Conservation (phyloP, 345 rosid species). For the Eutrema japonicum region DNA sequence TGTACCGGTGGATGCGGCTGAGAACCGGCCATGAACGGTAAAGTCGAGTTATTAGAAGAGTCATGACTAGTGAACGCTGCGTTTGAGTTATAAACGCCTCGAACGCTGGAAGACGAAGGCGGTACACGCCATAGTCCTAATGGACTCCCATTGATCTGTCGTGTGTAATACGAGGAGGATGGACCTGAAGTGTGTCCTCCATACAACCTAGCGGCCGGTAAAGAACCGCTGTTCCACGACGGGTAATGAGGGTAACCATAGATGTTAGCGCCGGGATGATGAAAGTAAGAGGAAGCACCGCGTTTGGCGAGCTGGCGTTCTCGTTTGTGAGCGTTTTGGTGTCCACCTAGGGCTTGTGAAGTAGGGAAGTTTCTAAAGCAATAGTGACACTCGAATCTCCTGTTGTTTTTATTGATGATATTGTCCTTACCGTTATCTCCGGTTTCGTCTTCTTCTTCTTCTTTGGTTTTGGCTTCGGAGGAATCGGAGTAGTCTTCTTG, state of each 20-base stretch:
- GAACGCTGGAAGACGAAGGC: conserved; percentile 20
- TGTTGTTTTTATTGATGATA: conserved; percentile 25
- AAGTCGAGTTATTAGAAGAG: conserved; percentile 25
- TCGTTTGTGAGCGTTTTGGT: conserved; percentile 63
- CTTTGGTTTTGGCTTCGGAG: conserved; percentile 30
- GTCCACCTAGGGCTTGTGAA: conserved; percentile 65
- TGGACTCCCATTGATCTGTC: conserved; percentile 33
- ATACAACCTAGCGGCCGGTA: conserved; percentile 24
- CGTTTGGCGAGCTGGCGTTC: conserved; percentile 59
- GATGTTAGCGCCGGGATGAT: conserved; percentile 34
- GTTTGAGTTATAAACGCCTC: conserved; percentile 33
- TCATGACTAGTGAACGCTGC: conserved; percentile 15
- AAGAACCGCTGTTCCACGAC: conserved; percentile 30
- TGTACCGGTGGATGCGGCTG: conserved; percentile 21
- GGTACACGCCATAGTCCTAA: conserved; percentile 35
- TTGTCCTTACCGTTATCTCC: conserved; percentile 20
- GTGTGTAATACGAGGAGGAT: conserved; percentile 2
- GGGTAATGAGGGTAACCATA: conserved; percentile 37
- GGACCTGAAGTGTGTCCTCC: conserved; percentile 15
- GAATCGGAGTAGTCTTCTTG: conserved; percentile 30
- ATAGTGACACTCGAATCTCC: conserved; percentile 56
- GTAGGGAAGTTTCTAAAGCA: conserved; percentile 52
- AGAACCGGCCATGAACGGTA: conserved; percentile 30
- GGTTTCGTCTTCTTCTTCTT: conserved; percentile 16
- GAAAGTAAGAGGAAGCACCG: conserved; percentile 40